Evolutionary conservation across 2,329 filamentous ascomycete genomes (phyloP), one percentile per base, ranked within the genome.

Genomic region (Cladosporium sp.): DNA sequence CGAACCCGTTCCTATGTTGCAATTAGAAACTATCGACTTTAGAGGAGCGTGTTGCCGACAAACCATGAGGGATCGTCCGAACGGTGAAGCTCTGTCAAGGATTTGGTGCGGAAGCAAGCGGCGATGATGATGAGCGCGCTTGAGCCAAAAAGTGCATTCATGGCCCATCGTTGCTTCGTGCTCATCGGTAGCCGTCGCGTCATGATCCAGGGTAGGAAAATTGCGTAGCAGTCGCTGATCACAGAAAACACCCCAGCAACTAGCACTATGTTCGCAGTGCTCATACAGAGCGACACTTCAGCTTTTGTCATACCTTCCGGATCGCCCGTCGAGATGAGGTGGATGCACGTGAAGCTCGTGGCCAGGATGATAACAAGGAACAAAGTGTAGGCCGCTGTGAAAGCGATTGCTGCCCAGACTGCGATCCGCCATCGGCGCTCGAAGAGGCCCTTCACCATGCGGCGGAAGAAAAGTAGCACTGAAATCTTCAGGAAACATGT

Each of bases 161-260:
- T 64, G 0, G 72, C 75, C 34, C 76, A 52, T 64, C 77, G 79
- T 63, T 80, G 77, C 17, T 71, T 67, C n/a, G 59, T 64, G 3
- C 75, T 70, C 43, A 81, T 72, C 36, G 74, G 70, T 5, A 80
- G 67, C 17, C 76, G 73, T 67, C 74, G 70, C 9, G 79, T 74
- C 36, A 80, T 72, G 17, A 78, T 69, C 9, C 76, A 66, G 0
- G 78, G 78, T 25, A 80, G 63, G 2, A 69, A 63, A 51, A 73
- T 73, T 2, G 75, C 70, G 59, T 77, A 65, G 8, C 78, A 63
- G 54, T 78, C 76, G 54, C 75, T 74, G 3, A 75, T 20, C 1
- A 72, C 69, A 51, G 74, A 73, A 55, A 76, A 65, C 11, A 69
- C 68, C 14, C 74, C 73, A 25, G 73, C 73, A 6, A 72, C 62